Evolutionary conservation across 2,329 filamentous ascomycete genomes (phyloP).

Genomic region (Claviceps digitariae): DNA sequence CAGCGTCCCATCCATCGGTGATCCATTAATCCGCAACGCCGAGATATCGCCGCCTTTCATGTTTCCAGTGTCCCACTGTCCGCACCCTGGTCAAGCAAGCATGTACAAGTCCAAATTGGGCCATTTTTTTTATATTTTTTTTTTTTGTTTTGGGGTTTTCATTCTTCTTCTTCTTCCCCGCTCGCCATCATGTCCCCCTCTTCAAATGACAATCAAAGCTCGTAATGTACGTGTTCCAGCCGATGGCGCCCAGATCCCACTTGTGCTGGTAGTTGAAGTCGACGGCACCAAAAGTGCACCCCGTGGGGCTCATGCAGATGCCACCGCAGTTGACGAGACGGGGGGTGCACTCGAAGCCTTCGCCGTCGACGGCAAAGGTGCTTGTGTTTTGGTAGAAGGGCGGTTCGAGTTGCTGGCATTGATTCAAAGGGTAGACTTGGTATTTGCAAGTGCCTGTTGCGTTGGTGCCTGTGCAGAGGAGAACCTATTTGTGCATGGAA

Average conservation of each 20-base stretch:
- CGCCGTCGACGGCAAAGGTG: conserved; percentile 39
- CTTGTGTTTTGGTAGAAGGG: conserved; percentile 27
- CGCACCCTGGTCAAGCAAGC: no score
- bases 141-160: no score
- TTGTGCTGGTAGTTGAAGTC: conserved; percentile 32
- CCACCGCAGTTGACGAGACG: conserved; percentile 26
- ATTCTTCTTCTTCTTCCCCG: not conserved
- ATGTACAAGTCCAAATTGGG: no score
- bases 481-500: conserved; percentile 21
- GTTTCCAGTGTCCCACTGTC: no score
- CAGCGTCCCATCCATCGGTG: no score
- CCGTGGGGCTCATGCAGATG: conserved; percentile 35
- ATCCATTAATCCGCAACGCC: not conserved
- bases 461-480: conserved; percentile 37
- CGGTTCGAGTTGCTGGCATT: conserved; percentile 31
- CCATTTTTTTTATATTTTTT: no score
- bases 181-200: not conserved
- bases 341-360: conserved; percentile 34
- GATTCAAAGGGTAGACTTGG: conserved; percentile 26
- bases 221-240: conserved; percentile 28
- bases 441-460: conserved; percentile 33
- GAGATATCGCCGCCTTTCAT: not conserved
- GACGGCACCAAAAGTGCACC: conserved; percentile 37
- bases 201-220: conserved; percentile 20
- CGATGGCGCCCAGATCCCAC: conserved; percentile 30